A percentile compares a stretch with the other conserved stretches of the same genome.
Evolutionary conservation across 2,329 filamentous ascomycete species (phyloP).

Genomic region (Aureobasidium pullulans): DNA sequence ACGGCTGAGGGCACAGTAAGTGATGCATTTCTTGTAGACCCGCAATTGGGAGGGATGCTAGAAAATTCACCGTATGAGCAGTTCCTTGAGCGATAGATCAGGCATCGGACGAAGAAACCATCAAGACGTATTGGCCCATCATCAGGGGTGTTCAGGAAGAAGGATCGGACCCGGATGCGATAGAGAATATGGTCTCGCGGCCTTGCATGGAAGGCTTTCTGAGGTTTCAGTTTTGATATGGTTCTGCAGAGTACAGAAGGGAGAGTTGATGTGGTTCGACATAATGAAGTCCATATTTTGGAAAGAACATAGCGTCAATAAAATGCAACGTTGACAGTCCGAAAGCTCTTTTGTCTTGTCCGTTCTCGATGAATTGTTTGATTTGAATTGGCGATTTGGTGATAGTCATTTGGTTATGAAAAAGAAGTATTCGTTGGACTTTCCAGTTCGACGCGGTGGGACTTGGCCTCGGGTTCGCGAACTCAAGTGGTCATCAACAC

Average conservation of each 20-base stretch:
- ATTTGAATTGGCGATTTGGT: no score
- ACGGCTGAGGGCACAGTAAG: neutral
- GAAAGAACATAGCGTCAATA: neutral
- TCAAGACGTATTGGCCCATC: no score
- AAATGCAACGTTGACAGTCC: neutral
- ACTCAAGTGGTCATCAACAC: constrained; percentile 6
- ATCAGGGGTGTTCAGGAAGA: neutral
- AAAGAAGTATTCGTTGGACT: neutral
- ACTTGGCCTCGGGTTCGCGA: neutral
- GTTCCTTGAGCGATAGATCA: neutral
- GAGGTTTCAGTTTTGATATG: neutral
- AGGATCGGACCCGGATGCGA: neutral
- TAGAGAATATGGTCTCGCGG: neutral
- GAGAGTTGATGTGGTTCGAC: neutral
- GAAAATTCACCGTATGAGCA: constrained; percentile 11
- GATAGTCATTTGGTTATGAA: neutral
- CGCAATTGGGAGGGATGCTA: constrained; percentile 8
- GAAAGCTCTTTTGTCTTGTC: neutral
- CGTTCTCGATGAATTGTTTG: no score
- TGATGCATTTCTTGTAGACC: constrained; percentile 7
- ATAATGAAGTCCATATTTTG: neutral
- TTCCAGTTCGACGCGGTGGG: neutral
- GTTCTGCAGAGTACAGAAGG: neutral
- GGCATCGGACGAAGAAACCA: neutral
- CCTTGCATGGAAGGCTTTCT: neutral